phyloP scores from a whole-genome alignment of 495 filamentous ascomycete genomes.

The Aspergillus panamensis region DNA sequence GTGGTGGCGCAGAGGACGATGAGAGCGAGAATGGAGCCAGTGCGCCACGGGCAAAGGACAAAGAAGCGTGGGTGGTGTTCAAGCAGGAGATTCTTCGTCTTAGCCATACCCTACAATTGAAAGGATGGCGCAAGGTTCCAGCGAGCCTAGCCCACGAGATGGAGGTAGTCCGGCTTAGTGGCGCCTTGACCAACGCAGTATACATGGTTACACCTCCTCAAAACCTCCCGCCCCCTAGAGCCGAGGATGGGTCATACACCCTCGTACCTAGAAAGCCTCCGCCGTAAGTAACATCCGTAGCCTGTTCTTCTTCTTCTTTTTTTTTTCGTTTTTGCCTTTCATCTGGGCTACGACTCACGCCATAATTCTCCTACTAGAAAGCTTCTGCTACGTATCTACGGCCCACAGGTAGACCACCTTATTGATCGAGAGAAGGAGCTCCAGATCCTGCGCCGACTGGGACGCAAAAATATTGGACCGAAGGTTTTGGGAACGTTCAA shows the following conservation, averaged over 20 bases:
- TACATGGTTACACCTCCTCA: slow-evolving; percentile 86
- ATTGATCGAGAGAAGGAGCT: slow-evolving; percentile 93
- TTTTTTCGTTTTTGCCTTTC: background rate
- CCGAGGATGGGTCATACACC: slow-evolving; percentile 34
- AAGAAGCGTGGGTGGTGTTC: slow-evolving; percentile 72
- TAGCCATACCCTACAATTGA: slow-evolving; percentile 81
- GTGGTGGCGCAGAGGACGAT: slow-evolving; percentile 52
- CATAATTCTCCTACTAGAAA: slow-evolving; percentile 51
- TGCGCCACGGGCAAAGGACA: slow-evolving; percentile 56
- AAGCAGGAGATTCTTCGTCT: slow-evolving; percentile 87
- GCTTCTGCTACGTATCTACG: slow-evolving; percentile 88
- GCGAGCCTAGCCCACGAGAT: slow-evolving; percentile 69
- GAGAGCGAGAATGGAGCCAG: slow-evolving; percentile 31
- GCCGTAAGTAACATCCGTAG: slow-evolving; percentile 40
- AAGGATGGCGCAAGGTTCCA: slow-evolving; percentile 82
- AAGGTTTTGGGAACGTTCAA: slow-evolving; percentile 88
- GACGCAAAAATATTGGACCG: slow-evolving; percentile 88
- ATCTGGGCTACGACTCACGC: background rate
- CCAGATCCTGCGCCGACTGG: slow-evolving; percentile 78
- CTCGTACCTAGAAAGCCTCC: slow-evolving; percentile 49
- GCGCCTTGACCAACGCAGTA: slow-evolving; percentile 92
- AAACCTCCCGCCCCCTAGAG: slow-evolving; percentile 41
- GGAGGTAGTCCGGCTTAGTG: slow-evolving; percentile 79
- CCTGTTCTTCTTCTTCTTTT: no score
- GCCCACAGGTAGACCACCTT: slow-evolving; percentile 90